phyloP scores from a whole-genome alignment of 2,329 filamentous ascomycete species.

The Nemania bipapillata region DNA sequence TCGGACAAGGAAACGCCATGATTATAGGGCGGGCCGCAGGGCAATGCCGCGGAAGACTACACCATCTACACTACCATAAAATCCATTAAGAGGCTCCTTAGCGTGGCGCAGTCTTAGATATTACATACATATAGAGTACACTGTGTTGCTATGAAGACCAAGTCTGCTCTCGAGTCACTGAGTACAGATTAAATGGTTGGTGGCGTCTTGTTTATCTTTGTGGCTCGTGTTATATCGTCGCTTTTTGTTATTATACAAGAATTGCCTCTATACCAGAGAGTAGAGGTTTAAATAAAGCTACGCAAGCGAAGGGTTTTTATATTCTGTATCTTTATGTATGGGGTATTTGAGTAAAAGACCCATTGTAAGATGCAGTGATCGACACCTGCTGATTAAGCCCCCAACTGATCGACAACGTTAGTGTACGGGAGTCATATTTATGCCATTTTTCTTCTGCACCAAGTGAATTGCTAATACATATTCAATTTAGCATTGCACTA shows the following conservation, averaged over 20 bases:
- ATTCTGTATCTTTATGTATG: neutral
- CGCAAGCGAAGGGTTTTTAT: neutral
- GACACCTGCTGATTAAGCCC: constrained; percentile 5
- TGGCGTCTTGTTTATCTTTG: neutral
- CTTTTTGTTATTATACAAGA: neutral
- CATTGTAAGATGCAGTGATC: constrained; percentile 5
- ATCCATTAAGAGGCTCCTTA: constrained; percentile 5
- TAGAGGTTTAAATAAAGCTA: neutral
- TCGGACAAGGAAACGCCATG: neutral
- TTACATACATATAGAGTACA: no score
- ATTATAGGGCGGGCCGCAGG: neutral
- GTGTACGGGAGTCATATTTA: constrained; percentile 3
- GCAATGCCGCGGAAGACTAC: constrained; percentile 13
- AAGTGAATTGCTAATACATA: neutral
- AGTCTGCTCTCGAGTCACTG: neutral
- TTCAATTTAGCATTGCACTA: neutral
- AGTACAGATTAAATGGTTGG: neutral
- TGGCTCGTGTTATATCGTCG: neutral
- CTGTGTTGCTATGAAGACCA: neutral
- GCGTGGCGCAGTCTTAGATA: constrained; percentile 9
- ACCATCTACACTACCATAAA: neutral
- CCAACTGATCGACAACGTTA: constrained; percentile 8
- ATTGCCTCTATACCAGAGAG: neutral
- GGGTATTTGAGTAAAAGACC: neutral
- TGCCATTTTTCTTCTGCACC: neutral